These are phyloP conservation scores for Setomelanomma holmii DNA, from an alignment of 2,329 filamentous ascomycete species.

Conservation along the genomic window DNA sequence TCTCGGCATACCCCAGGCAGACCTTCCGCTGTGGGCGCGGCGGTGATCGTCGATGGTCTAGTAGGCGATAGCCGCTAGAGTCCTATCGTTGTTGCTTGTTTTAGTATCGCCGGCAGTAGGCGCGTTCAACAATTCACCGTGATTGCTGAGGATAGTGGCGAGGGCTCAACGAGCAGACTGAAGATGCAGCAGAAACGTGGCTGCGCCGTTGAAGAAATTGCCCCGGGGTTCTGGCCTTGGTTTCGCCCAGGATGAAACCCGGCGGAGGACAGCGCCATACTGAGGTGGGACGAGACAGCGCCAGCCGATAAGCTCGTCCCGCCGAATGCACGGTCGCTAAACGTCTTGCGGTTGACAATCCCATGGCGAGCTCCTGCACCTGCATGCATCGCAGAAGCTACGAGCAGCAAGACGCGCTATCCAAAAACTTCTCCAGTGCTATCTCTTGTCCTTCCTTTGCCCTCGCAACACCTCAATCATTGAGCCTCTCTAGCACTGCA, in stretches of 20 bases:
- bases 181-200: background rate
- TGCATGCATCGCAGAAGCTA: constrained; percentile 38
- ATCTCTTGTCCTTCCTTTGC: constrained; percentile 3
- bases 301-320: constrained; percentile 32
- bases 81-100: constrained; percentile 24
- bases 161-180: background rate
- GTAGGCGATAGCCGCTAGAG: constrained; percentile 12
- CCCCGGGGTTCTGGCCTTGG: constrained; percentile 8
- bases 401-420: constrained; percentile 24
- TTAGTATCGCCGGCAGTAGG: constrained; percentile 27
- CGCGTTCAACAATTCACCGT: constrained; percentile 35
- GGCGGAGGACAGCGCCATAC: constrained; percentile 17
- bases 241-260: constrained; percentile 15
- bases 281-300: constrained; percentile 13
- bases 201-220: background rate
- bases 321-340: constrained; percentile 27
- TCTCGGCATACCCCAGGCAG: constrained; percentile 17
- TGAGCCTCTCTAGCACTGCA: background rate
- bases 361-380: constrained; percentile 45
- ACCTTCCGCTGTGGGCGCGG: constrained; percentile 8
- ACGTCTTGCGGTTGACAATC: constrained; percentile 25
- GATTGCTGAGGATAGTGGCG: constrained; percentile 3
- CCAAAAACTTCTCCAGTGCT: constrained; percentile 17
- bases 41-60: constrained; percentile 20
- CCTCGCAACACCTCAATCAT: background rate